Conservation (phyloP, 805 yeast genomes). For the Wickerhamiella azymoides region DNA sequence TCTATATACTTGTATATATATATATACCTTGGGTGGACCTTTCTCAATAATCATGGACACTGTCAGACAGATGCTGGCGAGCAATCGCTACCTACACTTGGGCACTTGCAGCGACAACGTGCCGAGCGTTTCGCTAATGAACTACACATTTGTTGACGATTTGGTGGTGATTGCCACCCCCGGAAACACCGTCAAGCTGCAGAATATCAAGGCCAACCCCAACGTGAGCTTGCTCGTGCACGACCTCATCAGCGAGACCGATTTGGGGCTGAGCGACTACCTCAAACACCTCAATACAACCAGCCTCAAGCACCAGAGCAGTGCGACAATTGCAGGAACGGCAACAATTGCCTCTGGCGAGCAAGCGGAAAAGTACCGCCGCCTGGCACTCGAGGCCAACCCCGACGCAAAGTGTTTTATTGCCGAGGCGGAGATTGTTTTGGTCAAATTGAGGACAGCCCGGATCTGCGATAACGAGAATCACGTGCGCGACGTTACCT, state of each 20-base stretch:
- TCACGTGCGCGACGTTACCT: conserved; percentile 11
- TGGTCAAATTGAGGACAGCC: conserved; percentile 50
- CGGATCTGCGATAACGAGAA: conserved; percentile 51
- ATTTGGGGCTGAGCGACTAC: conserved; percentile 37
- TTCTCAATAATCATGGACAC: background rate
- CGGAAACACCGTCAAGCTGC: conserved; percentile 55
- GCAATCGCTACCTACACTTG: conserved; percentile 42
- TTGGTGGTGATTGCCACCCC: conserved; percentile 62
- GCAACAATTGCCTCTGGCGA: conserved; percentile 40
- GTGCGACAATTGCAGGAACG: conserved; percentile 67
- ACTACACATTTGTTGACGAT: conserved; percentile 44
- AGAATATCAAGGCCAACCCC: conserved; percentile 56
- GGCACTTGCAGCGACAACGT: conserved; percentile 63
- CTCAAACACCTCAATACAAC: conserved; percentile 66
- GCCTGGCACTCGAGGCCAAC: conserved; percentile 44
- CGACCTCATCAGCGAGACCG: conserved; percentile 52
- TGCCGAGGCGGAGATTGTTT: conserved; percentile 46
- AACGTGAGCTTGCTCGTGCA: conserved; percentile 73
- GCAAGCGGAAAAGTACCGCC: conserved; percentile 47
- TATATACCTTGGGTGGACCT: too few species aligned
- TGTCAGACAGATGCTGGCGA: conserved; percentile 10
- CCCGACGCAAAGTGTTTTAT: conserved; percentile 62
- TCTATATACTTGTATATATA: background rate
- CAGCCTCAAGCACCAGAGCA: conserved; percentile 54
- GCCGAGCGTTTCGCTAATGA: conserved; percentile 89